These are phyloP conservation scores for Candida frijolesensis DNA, from an alignment of 1,139 yeast genomes.

Conservation along the genomic window DNA sequence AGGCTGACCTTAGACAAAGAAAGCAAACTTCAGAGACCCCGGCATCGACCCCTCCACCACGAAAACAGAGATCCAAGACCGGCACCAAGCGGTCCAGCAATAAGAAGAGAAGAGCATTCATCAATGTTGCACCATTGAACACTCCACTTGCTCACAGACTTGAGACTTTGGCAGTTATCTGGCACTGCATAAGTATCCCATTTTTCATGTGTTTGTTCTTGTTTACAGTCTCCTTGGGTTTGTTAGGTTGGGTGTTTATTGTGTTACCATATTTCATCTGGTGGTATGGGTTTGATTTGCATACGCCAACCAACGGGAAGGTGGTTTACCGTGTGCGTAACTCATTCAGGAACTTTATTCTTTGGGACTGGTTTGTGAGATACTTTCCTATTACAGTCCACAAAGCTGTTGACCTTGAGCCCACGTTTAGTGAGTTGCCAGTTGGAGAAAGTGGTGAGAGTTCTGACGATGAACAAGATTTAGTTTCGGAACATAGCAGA, in stretches of 20 bases:
- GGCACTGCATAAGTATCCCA: conserved; percentile 80
- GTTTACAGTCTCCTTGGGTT: conserved; percentile 62
- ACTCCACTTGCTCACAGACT: conserved; percentile 62
- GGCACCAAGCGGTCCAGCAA: neutral
- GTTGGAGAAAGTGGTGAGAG: conserved; percentile 22
- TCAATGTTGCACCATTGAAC: conserved; percentile 52
- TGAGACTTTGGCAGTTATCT: conserved; percentile 70
- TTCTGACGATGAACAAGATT: conserved; percentile 46
- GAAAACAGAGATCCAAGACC: neutral
- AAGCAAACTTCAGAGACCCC: neutral
- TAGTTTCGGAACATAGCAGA: conserved; percentile 40
- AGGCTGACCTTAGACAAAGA: conserved; percentile 4
- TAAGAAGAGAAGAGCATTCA: conserved; percentile 15
- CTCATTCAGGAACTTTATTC: conserved; percentile 54
- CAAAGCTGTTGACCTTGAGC: conserved; percentile 70
- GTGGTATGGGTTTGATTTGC: conserved; percentile 55
- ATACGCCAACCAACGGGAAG: conserved; percentile 74
- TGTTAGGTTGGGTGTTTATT: conserved; percentile 68
- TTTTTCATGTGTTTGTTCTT: conserved; percentile 53
- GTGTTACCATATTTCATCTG: conserved; percentile 60
- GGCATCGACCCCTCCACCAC: neutral
- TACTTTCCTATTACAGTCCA: conserved; percentile 83
- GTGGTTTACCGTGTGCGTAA: conserved; percentile 59
- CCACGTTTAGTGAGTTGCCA: conserved; percentile 58
- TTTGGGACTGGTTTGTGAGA: conserved; percentile 76